Evolutionary conservation across 1,139 yeast genomes (phyloP), one percentile per base, ranked within the genome.

Genomic region (Trichomonascaceae sp.): DNA sequence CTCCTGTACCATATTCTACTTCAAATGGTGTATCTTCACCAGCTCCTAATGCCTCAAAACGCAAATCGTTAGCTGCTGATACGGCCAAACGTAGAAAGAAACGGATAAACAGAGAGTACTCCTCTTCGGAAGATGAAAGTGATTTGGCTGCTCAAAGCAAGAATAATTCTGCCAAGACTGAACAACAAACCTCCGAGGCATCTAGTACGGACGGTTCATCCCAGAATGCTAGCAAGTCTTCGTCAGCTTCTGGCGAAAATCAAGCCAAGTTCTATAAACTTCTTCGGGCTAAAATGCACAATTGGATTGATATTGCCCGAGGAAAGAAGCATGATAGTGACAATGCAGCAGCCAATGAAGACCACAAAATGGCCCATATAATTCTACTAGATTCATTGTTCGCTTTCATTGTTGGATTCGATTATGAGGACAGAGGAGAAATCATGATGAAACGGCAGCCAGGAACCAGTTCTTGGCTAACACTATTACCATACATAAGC

Each of bases 351-450:
- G 55, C 59, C 18, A 58, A 61, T 15, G 58, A 66, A 13, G 55
- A 63, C 43, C 60, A 60, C 30, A 61, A 60, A 15, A 61, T 61
- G 12, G 71, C 73, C 0, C 64, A 66, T 3, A 67, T 69, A 2
- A 57, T 63, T 12, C 63, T 66, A n/a, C 56, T 72, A 55, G 75
- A 72, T 57, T 62, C 74, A 8, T 55, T 71, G 20, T 57, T 72
- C 22, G 70, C 73, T 43, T 73, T 73, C 55, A 61, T 73, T 32
- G 66, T 72, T 2, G 76, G 70, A 4, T 73, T 74, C 56, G 73
- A 72, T 55, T 72, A 68, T 55, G 76, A 72, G 49, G 77, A 74
- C 52, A 61, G 70, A 18, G 70, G 66, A 30, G 69, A 63, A 32
- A 57, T 57, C 44, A 59, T 62, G 53, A 55, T 59, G 53, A 58